Conservation (phyloP, 2,329 filamentous ascomycete genomes). For the Coniochaeta sp. region DNA sequence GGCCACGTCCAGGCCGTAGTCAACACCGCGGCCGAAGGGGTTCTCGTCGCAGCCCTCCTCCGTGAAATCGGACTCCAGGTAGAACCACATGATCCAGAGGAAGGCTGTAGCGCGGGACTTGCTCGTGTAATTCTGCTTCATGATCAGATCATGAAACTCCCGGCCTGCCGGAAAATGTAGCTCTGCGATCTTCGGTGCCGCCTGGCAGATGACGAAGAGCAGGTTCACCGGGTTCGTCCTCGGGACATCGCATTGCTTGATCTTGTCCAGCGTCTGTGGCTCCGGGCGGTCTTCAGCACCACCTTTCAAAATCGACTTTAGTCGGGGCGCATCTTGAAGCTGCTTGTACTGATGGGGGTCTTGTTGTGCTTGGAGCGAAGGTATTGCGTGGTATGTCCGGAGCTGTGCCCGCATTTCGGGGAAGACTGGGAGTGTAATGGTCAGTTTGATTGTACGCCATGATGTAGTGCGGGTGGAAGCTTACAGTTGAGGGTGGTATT, state of each 20-base stretch:
- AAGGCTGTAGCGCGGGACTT: slow-evolving; percentile 80
- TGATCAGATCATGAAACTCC: slow-evolving; percentile 95
- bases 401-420: slow-evolving; percentile 98
- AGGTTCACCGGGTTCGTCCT: slow-evolving; percentile 96
- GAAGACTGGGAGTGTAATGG: slow-evolving; percentile 59
- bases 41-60: slow-evolving; percentile 83
- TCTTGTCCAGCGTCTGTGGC: slow-evolving; percentile 74
- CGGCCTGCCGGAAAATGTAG: slow-evolving; percentile 77
- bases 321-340: slow-evolving; percentile 86
- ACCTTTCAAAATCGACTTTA: slow-evolving; percentile 96
- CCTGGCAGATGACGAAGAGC: slow-evolving; percentile 88
- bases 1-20: slow-evolving; percentile 56
- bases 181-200: slow-evolving; percentile 86
- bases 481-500: slow-evolving; percentile 97
- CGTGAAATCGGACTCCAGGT: slow-evolving; percentile 91
- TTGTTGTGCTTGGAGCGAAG: slow-evolving; percentile 88
- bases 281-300: slow-evolving; percentile 86
- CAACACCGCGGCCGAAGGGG: slow-evolving; percentile 72
- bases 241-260: slow-evolving; percentile 57
- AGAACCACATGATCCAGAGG: slow-evolving; percentile 98
- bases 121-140: slow-evolving; percentile 80
- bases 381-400: slow-evolving; percentile 95
- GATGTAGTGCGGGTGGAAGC: slow-evolving; percentile 18
- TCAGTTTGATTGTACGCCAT: neutral
- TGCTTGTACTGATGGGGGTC: slow-evolving; percentile 97